A percentile compares a stretch with the other conserved stretches of the same genome.
Conservation (phyloP, 805 yeast genomes). For the Candida ipomoeae region DNA sequence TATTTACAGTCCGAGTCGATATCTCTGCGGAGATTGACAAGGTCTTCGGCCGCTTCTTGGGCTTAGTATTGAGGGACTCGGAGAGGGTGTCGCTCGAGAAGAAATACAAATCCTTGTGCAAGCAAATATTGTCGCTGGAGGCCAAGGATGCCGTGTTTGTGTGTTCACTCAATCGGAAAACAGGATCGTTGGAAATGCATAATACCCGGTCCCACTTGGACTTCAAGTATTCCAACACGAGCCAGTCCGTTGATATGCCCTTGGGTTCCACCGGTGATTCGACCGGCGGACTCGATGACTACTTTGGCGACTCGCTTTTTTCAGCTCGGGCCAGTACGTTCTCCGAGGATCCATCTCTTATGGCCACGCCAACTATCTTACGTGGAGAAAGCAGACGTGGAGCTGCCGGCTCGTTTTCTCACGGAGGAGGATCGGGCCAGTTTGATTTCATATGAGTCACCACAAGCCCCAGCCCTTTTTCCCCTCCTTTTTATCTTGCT, state of each 20-base stretch:
- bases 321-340: background rate
- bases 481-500: constrained; percentile 33
- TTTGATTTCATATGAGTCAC: constrained; percentile 16
- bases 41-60: constrained; percentile 4
- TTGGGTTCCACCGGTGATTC: background rate
- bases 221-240: constrained; percentile 13
- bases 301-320: background rate
- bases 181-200: constrained; percentile 32
- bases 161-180: constrained; percentile 35
- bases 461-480: constrained; percentile 43
- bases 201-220: constrained; percentile 29
- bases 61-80: constrained; percentile 1
- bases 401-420: constrained; percentile 1
- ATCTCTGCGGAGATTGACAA: constrained; percentile 22
- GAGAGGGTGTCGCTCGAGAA: constrained; percentile 4
- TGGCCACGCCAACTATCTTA: constrained; percentile 4
- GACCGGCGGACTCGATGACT: background rate
- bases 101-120: constrained; percentile 6
- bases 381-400: constrained; percentile 3
- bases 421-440: background rate
- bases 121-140: background rate
- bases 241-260: background rate
- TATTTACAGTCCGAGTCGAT: constrained; percentile 33
- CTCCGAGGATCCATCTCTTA: constrained; percentile 7
- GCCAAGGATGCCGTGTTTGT: constrained; percentile 18